These are phyloP conservation scores for Tricholoma sp. DNA, from an alignment of 768 basidiomycete genomes.

Conservation along the genomic window DNA sequence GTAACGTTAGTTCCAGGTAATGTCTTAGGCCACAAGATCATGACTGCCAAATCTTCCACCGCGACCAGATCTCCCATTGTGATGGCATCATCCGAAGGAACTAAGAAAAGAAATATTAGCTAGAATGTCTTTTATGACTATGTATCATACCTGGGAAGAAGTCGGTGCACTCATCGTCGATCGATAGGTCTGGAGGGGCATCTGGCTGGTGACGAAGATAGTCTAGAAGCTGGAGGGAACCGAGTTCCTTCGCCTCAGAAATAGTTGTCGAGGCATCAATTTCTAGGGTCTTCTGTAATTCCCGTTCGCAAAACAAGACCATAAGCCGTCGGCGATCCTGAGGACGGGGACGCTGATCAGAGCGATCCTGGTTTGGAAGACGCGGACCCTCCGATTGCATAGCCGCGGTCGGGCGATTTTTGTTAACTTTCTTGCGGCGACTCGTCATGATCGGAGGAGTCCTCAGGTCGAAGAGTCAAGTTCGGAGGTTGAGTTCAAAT, in stretches of 20 bases:
- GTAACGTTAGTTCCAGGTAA: background rate
- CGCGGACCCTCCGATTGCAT: background rate
- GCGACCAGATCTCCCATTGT: background rate
- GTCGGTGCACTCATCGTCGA: background rate
- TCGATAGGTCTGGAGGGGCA: background rate
- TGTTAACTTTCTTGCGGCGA: no score
- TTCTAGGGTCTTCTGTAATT: background rate
- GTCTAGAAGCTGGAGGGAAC: background rate
- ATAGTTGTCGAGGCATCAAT: background rate
- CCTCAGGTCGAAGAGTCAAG: no score
- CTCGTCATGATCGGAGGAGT: no score
- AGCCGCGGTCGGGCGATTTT: no score
- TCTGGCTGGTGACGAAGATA: background rate
- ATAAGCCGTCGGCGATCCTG: background rate
- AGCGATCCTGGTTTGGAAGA: background rate
- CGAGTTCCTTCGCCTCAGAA: background rate
- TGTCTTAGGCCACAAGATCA: background rate
- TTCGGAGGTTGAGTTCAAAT: no score
- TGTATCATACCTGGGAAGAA: background rate
- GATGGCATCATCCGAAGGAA: background rate
- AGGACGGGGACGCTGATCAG: background rate
- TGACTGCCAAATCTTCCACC: background rate
- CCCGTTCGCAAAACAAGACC: background rate
- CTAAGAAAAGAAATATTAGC: background rate
- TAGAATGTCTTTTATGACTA: background rate